These are phyloP conservation scores for Epichloe gansuensis DNA, from an alignment of 2,329 filamentous ascomycete genomes.

Conservation along the genomic window DNA sequence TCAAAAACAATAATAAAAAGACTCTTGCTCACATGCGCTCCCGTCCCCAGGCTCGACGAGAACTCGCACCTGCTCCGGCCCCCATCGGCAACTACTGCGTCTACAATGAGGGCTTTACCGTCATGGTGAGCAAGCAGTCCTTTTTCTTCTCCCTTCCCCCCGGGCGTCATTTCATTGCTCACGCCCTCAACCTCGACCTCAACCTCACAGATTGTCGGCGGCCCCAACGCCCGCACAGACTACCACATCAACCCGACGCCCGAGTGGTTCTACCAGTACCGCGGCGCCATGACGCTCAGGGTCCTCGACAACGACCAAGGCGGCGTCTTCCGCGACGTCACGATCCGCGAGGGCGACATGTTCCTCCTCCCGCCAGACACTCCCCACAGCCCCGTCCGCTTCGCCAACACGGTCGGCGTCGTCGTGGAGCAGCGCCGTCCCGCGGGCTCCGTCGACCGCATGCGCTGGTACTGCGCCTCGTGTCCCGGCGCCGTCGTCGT, in stretches of 20 bases:
- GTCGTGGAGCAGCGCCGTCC: slow-evolving; percentile 81
- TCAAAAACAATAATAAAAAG: too few relatives aligned
- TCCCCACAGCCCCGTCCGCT: slow-evolving; percentile 92
- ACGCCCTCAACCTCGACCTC: background rate
- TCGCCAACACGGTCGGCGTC: slow-evolving; percentile 85
- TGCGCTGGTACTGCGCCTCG: slow-evolving; percentile 79
- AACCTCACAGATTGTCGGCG: slow-evolving; percentile 63
- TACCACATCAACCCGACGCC: slow-evolving; percentile 97
- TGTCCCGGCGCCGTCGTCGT: slow-evolving; percentile 53
- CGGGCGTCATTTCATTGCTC: background rate
- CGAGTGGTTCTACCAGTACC: slow-evolving; percentile 97
- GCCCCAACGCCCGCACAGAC: slow-evolving; percentile 89
- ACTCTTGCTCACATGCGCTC: background rate
- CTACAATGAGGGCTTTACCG: slow-evolving; percentile 71
- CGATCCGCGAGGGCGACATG: slow-evolving; percentile 87
- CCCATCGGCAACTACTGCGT: slow-evolving; percentile 95
- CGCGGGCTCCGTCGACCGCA: slow-evolving; percentile 54
- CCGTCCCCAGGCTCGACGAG: slow-evolving; percentile 61
- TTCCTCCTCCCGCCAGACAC: slow-evolving; percentile 87
- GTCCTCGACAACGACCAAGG: slow-evolving; percentile 54
- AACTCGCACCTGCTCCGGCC: slow-evolving; percentile 89
- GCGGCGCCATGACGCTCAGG: slow-evolving; percentile 86
- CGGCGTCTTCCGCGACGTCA: slow-evolving; percentile 61
- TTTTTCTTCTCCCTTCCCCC: background rate
- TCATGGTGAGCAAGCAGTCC: slow-evolving; percentile 47